phyloP scores from a whole-genome alignment of 192 early-diverging fungal species.

The Phlyctochytrium planicorne region DNA sequence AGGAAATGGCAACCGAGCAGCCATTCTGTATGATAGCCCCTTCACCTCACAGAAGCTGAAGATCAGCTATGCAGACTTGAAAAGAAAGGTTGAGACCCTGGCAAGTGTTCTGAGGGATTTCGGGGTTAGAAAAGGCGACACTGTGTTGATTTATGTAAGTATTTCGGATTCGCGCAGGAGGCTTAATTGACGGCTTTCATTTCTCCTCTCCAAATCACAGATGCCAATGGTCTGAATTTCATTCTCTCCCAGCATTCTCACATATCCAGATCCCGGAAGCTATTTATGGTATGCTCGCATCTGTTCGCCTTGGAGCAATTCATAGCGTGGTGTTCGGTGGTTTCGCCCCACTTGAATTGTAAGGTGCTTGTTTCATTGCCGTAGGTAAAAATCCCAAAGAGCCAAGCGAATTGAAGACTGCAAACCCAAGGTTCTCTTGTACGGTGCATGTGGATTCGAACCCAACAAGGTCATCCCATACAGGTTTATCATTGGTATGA shows the following conservation, averaged over 20 bases:
- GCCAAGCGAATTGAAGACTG: constrained; percentile 83
- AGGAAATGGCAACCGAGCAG: constrained; percentile 60
- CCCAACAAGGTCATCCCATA: constrained; percentile 70
- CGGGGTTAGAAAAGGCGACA: constrained; percentile 67
- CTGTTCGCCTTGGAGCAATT: constrained; percentile 78
- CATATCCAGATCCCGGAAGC: constrained; percentile 82
- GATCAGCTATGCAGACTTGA: constrained; percentile 69
- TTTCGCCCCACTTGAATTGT: constrained; percentile 44
- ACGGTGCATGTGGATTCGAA: constrained; percentile 79
- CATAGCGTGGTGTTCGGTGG: constrained; percentile 80
- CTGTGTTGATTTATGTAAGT: constrained; percentile 78
- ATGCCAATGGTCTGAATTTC: constrained; percentile 29
- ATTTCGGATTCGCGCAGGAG: not conserved
- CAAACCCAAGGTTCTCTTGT: constrained; percentile 71
- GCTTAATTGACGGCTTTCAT: too few species aligned
- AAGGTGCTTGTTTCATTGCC: not conserved
- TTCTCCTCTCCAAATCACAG: not conserved
- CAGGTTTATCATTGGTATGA: constrained; percentile 37
- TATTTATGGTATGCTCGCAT: constrained; percentile 81
- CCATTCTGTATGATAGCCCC: constrained; percentile 76
- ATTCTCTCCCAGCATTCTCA: constrained; percentile 50
- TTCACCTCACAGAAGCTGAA: constrained; percentile 51
- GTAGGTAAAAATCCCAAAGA: constrained; percentile 8
- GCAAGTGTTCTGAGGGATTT: constrained; percentile 62
- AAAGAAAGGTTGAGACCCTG: constrained; percentile 64